A percentile compares a stretch with the other conserved stretches of the same genome.
These are phyloP conservation scores for Tolypocladium capitatum DNA, from an alignment of 2,329 filamentous ascomycete genomes.

Conservation along the genomic window DNA sequence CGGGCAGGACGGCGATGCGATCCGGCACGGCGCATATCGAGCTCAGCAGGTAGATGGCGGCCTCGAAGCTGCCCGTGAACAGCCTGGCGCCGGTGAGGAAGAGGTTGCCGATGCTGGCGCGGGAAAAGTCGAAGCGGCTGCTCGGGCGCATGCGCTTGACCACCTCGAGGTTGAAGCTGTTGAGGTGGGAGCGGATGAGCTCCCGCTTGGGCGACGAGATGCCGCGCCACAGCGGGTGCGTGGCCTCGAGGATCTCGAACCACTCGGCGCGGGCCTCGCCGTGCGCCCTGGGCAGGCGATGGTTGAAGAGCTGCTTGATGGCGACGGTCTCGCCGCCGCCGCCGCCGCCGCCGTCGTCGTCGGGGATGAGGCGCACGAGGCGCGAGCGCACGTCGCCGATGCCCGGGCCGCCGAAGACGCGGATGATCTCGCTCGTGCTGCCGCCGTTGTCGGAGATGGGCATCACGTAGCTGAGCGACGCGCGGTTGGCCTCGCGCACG, in stretches of 20 bases:
- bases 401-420: constrained; percentile 87
- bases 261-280: constrained; percentile 64
- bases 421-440: constrained; percentile 82
- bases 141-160: constrained; percentile 61
- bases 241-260: constrained; percentile 78
- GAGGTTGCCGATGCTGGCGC: constrained; percentile 64
- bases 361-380: constrained; percentile 78
- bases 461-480: constrained; percentile 70
- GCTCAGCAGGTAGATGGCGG: constrained; percentile 78
- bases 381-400: constrained; percentile 38
- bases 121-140: constrained; percentile 65
- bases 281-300: constrained; percentile 51
- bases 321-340: constrained; percentile 54
- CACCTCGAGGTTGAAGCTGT: constrained; percentile 64
- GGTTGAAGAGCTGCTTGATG: constrained; percentile 75
- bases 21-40: constrained; percentile 75
- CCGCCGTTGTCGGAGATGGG: constrained; percentile 95
- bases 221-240: constrained; percentile 60
- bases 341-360: constrained; percentile 43
- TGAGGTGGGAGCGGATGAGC: constrained; percentile 64
- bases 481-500: constrained; percentile 49
- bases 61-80: constrained; percentile 86
- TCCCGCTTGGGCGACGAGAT: constrained; percentile 62
- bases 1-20: constrained; percentile 67
- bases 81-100: constrained; percentile 76